Evolutionary conservation across 306 rosid genomes (phyloP), one percentile per base, ranked within the genome.

Genomic region (Vicia villosa): DNA sequence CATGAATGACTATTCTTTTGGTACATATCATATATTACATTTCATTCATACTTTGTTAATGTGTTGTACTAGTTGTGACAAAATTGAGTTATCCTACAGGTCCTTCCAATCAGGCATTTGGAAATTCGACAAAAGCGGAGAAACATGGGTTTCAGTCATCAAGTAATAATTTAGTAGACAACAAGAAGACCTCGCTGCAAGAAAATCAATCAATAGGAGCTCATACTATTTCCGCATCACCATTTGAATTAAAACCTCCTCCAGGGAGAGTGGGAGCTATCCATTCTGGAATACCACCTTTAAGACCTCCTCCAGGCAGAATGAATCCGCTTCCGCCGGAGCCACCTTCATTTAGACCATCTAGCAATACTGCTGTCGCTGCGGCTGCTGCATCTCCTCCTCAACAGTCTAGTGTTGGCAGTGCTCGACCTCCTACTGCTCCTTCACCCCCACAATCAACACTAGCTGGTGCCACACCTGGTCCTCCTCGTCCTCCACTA

Each of bases 301-400:
- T 88, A 73, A 91, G 79, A 74, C 96, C 92, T 66, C 99, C 95
- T 55, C 92, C 96, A 37, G 96, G 96, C 26, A 80, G 88, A 86
- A 78, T 85, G 51, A 80, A 74, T 60, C 89, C 86, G 72, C 92
- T 88, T 49, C 88, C 96, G 32, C 95, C 83, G 4, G 91, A 90
- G 70, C 96, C 82, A 34, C 91, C 84, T 54, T 73, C 68, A 7
- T 73, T 73, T 73, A 68, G 46, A 45, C 74, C 79, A 54, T 66
- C 74, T 40, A 52, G 60, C 40, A 26, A 38, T 38, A 36, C 78
- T 80, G 66, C 20, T 28, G 32, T 16, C 19, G 4, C 22, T 40
- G 32, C 79, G 67, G 5, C 49, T 20, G 42, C 78, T 70, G 63
- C 82, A 28, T 20, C 62, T 26, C 40, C 79, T 74, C 84, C 81